Evolutionary conservation across 371 early-diverging fungal species (phyloP), one percentile per base, ranked within the genome.

Genomic region (Rhizopus stolonifer): DNA sequence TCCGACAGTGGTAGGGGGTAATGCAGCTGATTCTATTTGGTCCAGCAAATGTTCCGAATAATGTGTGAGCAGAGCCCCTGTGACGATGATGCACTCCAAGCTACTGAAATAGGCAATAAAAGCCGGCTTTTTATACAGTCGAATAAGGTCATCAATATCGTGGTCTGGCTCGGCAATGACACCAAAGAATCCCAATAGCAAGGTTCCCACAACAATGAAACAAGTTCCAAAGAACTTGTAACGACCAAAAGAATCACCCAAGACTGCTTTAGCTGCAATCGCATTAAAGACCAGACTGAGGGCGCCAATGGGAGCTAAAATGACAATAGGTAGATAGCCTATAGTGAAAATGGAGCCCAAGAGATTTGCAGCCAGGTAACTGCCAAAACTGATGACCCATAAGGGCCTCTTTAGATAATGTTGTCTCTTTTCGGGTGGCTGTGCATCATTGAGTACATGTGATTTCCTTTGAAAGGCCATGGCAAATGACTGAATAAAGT

Each of bases 291-390:
- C 88, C 32, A 91, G 71, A 2, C 82, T 83, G 43, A 90, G 83
- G 10, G 92, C 89, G 1, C 90, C 89, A 52, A 91, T 70, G 4
- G 92, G 92, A 10, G 92, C 92, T 25, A 90, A 70, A 40, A 90
- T 88, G 52, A 90, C 85, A n/a, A 91, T 87, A 3, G 92, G 92
- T 13, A 91, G 72, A 52, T 87, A 84, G 40, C 89, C 89, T 50
- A 91, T 85, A 2, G 91, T 84, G 34, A 89, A 82, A 7, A 85
- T 69, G 0, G 91, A 87, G 25, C 88, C 89, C 11, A 80, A 82
- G 18, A 86, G 75, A 46, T 87, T 87, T 38, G 89, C 84, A 18
- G 77, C 54, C 39, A 90, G 63, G 39, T 84, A 90, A 7, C 82
- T 74, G 17, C 65, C 70, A 63, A 90, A 83, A 29, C 79, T 67